A percentile compares a stretch with the other conserved stretches of the same genome.
Conservation (phyloP, 2,329 filamentous ascomycete species). For the Amauroascus verrucosus region DNA sequence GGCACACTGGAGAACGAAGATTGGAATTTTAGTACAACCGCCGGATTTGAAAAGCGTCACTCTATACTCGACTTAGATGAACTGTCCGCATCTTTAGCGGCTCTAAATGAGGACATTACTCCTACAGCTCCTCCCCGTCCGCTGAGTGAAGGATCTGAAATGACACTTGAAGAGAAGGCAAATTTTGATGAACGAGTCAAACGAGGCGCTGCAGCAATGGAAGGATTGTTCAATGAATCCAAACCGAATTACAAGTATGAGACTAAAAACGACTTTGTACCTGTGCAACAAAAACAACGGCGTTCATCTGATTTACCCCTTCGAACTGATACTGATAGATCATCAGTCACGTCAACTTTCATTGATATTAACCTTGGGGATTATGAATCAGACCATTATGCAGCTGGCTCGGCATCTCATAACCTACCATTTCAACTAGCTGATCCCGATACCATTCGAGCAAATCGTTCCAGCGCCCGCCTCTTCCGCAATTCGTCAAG, state of each 20-base stretch:
- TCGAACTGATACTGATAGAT: conserved; percentile 37
- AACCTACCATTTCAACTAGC: conserved; percentile 42
- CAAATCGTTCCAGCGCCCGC: conserved; percentile 43
- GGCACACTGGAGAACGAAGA: conserved; percentile 41
- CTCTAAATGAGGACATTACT: conserved; percentile 31
- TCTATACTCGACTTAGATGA: conserved; percentile 40
- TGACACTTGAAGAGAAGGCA: conserved; percentile 38
- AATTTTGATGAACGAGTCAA: conserved; percentile 49
- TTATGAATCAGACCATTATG: conserved; percentile 42
- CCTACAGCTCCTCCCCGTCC: conserved; percentile 16
- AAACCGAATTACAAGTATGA: conserved; percentile 50
- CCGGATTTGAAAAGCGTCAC: conserved; percentile 47
- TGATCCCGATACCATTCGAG: conserved; percentile 46
- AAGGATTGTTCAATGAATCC: conserved; percentile 48
- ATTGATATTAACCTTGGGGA: conserved; percentile 50
- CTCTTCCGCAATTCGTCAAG: conserved; percentile 31
- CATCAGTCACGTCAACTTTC: conserved; percentile 40
- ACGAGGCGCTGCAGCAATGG: conserved; percentile 46
- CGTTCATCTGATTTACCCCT: conserved; percentile 47
- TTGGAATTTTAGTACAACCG: conserved; percentile 57
- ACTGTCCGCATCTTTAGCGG: conserved; percentile 38
- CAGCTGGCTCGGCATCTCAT: conserved; percentile 42
- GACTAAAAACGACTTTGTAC: conserved; percentile 42
- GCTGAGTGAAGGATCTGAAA: conserved; percentile 25
- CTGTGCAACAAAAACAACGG: conserved; percentile 34